These are phyloP conservation scores for Xylariaceae sp. DNA, from an alignment of 2,329 filamentous ascomycete genomes.

Conservation along the genomic window DNA sequence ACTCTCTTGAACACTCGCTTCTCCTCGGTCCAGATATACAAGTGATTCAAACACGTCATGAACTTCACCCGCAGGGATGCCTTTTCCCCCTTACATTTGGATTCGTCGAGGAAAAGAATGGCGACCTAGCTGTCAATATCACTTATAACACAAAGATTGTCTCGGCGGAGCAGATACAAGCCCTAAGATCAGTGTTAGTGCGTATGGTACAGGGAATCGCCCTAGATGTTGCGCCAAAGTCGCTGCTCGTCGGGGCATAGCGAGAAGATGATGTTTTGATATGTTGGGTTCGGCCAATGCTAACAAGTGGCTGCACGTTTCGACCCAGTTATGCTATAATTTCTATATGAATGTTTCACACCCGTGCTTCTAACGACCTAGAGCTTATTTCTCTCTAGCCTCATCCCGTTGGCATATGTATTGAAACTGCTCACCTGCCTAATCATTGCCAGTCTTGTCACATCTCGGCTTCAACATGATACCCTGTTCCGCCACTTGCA, in stretches of 20 bases:
- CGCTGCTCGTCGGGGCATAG: not conserved
- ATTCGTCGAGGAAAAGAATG: conserved; percentile 3
- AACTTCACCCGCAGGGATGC: not conserved
- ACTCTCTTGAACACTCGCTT: conserved; percentile 3
- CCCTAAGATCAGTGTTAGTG: not conserved
- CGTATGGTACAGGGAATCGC: not conserved
- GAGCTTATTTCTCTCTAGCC: too few species aligned
- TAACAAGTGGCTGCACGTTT: too few species aligned
- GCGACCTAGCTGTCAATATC: conserved; percentile 2
- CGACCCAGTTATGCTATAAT: too few species aligned
- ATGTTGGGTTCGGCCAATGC: too few species aligned
- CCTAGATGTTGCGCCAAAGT: not conserved
- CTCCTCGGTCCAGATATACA: conserved; percentile 2
- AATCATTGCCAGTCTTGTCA: too few species aligned
- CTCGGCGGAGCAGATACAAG: not conserved
- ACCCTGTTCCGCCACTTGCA: too few species aligned
- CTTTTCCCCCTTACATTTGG: conserved; percentile 3
- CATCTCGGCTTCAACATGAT: too few species aligned
- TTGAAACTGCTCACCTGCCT: too few species aligned
- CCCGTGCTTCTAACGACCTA: too few species aligned
- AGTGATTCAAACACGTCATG: not conserved
- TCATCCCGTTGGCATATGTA: too few species aligned
- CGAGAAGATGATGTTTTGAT: too few species aligned
- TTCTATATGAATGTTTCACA: too few species aligned
- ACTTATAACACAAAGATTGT: not conserved